Conservation (phyloP, 306 rosid species). For the Argentina anserina region DNA sequence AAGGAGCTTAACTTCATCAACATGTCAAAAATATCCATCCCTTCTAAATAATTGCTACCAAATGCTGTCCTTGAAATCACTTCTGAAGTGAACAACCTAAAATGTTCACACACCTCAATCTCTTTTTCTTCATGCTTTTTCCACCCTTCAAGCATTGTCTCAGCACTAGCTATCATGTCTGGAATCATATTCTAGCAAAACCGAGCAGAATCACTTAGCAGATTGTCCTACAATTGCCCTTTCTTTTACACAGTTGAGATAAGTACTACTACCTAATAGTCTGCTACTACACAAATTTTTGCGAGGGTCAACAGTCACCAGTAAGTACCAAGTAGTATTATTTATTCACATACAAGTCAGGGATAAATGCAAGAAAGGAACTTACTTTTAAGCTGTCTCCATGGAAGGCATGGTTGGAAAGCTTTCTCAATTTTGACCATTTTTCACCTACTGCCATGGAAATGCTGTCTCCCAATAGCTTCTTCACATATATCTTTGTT, state of each 20-base stretch:
- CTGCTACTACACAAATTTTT: not conserved
- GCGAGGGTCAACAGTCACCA: too few species aligned
- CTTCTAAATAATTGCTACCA: constrained; percentile 15
- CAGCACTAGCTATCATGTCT: constrained; percentile 13
- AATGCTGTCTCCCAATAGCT: not conserved
- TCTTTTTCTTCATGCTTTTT: constrained; percentile 12
- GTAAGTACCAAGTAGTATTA: too few species aligned
- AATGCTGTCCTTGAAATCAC: constrained; percentile 21
- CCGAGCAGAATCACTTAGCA: not conserved
- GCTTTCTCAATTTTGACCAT: constrained; percentile 35
- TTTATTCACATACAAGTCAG: too few species aligned
- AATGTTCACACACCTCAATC: constrained; percentile 20
- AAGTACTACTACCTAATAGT: not conserved
- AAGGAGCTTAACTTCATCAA: constrained; percentile 4
- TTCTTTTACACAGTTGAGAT: not conserved
- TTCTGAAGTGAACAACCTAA: constrained; percentile 19
- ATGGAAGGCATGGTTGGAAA: constrained; percentile 38
- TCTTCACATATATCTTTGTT: constrained; percentile 13
- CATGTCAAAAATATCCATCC: constrained; percentile 18
- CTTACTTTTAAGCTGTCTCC: constrained; percentile 37
- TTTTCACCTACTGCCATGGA: constrained; percentile 25
- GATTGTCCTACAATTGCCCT: not conserved
- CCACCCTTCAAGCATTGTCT: constrained; percentile 23
- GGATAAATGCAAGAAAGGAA: too few species aligned
- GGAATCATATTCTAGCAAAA: constrained; percentile 16